Evolutionary conservation across 177 flowering plant genomes (phyloP).

Genomic region (Telopea speciosissima): DNA sequence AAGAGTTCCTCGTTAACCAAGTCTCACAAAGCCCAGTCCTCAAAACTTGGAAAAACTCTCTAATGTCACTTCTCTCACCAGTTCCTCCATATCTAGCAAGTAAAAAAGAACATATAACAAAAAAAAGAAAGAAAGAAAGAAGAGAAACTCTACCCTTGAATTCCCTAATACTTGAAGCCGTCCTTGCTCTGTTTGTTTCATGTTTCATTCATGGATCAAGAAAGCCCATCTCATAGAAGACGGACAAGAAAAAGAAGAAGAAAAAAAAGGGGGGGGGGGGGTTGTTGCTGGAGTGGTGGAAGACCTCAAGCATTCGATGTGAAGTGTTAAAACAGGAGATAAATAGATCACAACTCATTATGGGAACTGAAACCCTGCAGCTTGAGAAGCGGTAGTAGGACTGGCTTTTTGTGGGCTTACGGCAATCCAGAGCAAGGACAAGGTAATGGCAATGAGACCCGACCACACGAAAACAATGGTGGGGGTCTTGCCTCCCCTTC

Average conservation of each 20-base stretch:
- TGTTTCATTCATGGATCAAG: background rate
- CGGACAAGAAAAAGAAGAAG: too few relatives aligned
- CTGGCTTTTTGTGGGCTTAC: background rate
- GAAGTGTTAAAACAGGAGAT: too few relatives aligned
- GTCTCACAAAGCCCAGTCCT: too few relatives aligned
- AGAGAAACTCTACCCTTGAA: background rate
- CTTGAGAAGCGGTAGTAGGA: constrained; percentile 13
- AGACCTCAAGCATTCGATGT: too few relatives aligned
- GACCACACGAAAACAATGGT: constrained; percentile 54
- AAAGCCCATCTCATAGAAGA: too few relatives aligned
- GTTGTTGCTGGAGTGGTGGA: too few relatives aligned
- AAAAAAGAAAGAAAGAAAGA: too few relatives aligned
- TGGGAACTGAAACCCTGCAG: constrained; percentile 23
- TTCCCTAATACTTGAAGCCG: background rate
- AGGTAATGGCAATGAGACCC: constrained; percentile 40
- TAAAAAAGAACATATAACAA: too few relatives aligned
- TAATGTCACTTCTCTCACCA: too few relatives aligned
- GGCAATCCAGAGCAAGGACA: constrained; percentile 42
- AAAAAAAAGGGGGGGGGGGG: too few relatives aligned
- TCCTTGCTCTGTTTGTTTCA: background rate
- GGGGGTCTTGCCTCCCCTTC: constrained; percentile 42
- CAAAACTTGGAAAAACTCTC: background rate
- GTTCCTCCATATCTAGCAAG: too few relatives aligned
- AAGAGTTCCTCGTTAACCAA: background rate
- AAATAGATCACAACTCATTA: background rate